phyloP scores from a whole-genome alignment of 441 rosid genomes.

The Geranium incanum region DNA sequence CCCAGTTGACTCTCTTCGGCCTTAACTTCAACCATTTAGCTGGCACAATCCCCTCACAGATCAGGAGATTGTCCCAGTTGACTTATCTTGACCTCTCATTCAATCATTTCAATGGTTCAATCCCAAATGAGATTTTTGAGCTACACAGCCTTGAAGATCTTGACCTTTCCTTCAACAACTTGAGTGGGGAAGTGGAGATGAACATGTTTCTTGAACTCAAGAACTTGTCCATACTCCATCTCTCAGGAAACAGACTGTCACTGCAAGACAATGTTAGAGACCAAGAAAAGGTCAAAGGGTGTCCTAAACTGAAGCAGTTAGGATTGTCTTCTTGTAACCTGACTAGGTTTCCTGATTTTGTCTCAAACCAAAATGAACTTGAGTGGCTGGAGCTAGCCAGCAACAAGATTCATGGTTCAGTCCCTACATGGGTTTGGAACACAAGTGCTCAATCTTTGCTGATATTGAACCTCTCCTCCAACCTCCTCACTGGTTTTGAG shows the following conservation, averaged over 20 bases:
- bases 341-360: conserved; percentile 15
- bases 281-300: not conserved
- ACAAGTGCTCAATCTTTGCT: not conserved
- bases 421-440: conserved; percentile 9
- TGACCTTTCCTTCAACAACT: conserved; percentile 1
- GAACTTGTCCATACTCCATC: not conserved
- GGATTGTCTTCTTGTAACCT: conserved; percentile 7
- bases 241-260: not conserved
- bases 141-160: not conserved
- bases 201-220: not conserved
- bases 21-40: conserved; percentile 5
- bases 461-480: conserved; percentile 15
- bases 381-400: conserved; percentile 15
- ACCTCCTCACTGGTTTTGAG: conserved; percentile 14
- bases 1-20: not conserved
- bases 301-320: not conserved
- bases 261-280: not conserved
- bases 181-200: not conserved
- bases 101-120: conserved; percentile 12
- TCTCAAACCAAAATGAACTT: conserved; percentile 8
- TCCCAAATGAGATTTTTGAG: not conserved
- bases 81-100: conserved; percentile 1
- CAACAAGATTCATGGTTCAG: conserved; percentile 14
- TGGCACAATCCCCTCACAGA: not conserved
- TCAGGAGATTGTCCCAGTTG: not conserved